Base-by-base conservation (phyloP, 2,329 filamentous ascomycete genomes). In the Verticillium dahliae region DNA sequence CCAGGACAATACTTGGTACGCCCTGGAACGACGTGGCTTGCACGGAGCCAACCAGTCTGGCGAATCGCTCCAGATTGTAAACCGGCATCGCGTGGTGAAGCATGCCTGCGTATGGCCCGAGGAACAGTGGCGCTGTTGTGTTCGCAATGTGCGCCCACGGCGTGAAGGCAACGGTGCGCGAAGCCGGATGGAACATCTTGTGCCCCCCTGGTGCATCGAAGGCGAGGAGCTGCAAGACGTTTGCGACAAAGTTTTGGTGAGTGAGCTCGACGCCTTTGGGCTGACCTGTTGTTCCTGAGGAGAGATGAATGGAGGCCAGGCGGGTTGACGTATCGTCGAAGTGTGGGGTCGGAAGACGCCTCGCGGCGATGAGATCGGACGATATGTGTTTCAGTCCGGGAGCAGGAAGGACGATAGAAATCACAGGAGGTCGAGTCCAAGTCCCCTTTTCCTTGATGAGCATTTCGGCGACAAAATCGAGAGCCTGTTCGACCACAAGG, bases 181-280 rank as follows among this genome's bases (percentile, higher is more conserved):
- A 72, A 4, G 62, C 69, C 1, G 73, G 66, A 58, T 73, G 66
- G 64, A 77, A 77, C 50, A 74, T 72, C 7, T 66, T 64, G 6
- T 65, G 65, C 60, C 78, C 76, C 38, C 76, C 73, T 13, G n/a
- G 4, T 0, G 70, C 65, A 10, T 75, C 65, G n/a, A 78, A 74
- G 50, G 18, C n/a, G 18, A 52, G 7, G 2, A 52, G 45, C 45
- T 78, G 76, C 27, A 65, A 56, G 2, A 69, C 10, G 73, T 97
- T 96, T 62, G 91, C 78, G 11, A 96, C 84, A 63, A 97, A 87
- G 72, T 97, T 97, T 66, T 78, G 74, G 74, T 98, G 94, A 7
- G 86, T 90, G 37, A 97, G 80, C 84, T 91, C 90, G 14, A 97
- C 94, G 15, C 93, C 94, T 75, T 98, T 98, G 0, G 94, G 93